Conservation (phyloP, 352 stramenopile genomes). For the Poterioochromonas sp. region DNA sequence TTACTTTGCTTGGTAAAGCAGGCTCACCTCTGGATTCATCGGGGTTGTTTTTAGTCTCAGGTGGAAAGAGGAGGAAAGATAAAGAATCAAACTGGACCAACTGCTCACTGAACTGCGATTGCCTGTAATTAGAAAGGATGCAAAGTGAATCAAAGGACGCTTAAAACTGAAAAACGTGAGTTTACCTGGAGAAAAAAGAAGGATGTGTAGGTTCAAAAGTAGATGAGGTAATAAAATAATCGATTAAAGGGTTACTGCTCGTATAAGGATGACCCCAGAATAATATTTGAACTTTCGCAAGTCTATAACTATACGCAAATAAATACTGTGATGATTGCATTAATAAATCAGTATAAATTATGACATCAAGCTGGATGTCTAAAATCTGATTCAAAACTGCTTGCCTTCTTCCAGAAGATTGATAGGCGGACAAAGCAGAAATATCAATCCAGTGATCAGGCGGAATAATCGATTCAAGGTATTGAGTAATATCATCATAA, state of each 20-base stretch:
- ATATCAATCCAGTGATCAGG: too few relatives aligned
- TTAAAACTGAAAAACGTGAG: too few relatives aligned
- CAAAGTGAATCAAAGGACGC: too few relatives aligned
- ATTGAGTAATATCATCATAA: neutral
- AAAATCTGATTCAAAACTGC: neutral
- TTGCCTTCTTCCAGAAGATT: neutral
- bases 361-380: neutral
- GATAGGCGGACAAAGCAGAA: neutral
- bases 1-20: too few relatives aligned
- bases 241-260: conserved; percentile 50
- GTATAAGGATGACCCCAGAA: conserved; percentile 75
- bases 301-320: neutral
- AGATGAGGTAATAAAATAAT: conserved; percentile 60
- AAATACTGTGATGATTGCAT: neutral
- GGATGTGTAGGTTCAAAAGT: conserved; percentile 36
- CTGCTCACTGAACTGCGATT: neutral
- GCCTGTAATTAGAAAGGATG: neutral
- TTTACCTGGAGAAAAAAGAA: too few relatives aligned
- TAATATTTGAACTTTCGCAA: conserved; percentile 42
- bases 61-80: neutral
- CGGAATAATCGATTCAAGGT: neutral
- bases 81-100: conserved; percentile 20
- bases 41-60: neutral
- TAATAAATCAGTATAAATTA: neutral
- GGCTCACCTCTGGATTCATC: too few relatives aligned